Conservation (phyloP, 805 yeast species). For the Brettanomyces naardenensis region DNA sequence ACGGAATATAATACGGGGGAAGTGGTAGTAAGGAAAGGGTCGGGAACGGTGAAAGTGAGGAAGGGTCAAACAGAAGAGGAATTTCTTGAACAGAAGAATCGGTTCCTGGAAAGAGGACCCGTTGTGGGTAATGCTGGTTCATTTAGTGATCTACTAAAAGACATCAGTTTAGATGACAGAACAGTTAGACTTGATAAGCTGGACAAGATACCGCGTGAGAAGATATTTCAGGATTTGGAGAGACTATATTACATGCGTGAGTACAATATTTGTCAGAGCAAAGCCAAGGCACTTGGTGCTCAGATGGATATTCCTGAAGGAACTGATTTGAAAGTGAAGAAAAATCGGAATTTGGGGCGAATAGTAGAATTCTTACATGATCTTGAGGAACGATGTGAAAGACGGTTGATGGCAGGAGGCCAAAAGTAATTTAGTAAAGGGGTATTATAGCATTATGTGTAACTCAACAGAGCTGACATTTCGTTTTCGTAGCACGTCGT, state of each 20-base stretch:
- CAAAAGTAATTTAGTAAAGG: too few relatives aligned
- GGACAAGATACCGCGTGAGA: constrained; percentile 48
- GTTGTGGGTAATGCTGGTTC: constrained; percentile 17
- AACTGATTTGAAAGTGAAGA: constrained; percentile 23
- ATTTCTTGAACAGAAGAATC: constrained; percentile 41
- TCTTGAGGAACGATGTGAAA: constrained; percentile 32
- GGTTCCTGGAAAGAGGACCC: constrained; percentile 53
- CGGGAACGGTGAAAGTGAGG: constrained; percentile 43
- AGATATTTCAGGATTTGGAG: constrained; percentile 53
- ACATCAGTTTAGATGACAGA: background rate
- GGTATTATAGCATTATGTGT: constrained; percentile 19
- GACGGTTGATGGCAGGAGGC: constrained; percentile 5
- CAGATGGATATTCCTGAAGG: constrained; percentile 19
- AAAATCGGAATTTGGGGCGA: constrained; percentile 35
- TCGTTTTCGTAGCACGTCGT: constrained; percentile 33
- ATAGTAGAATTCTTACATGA: constrained; percentile 44
- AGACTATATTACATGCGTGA: constrained; percentile 49
- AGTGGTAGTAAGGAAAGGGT: constrained; percentile 35
- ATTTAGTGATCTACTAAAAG: constrained; percentile 9
- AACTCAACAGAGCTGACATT: constrained; percentile 41
- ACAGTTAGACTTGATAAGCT: constrained; percentile 19
- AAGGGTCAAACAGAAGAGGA: constrained; percentile 69
- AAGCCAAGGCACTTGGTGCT: constrained; percentile 28
- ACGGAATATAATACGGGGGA: constrained; percentile 28
- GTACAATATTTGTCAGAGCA: constrained; percentile 42